Base-by-base conservation (phyloP, 768 basidiomycete genomes). In the Rhodotorula paludigena region DNA sequence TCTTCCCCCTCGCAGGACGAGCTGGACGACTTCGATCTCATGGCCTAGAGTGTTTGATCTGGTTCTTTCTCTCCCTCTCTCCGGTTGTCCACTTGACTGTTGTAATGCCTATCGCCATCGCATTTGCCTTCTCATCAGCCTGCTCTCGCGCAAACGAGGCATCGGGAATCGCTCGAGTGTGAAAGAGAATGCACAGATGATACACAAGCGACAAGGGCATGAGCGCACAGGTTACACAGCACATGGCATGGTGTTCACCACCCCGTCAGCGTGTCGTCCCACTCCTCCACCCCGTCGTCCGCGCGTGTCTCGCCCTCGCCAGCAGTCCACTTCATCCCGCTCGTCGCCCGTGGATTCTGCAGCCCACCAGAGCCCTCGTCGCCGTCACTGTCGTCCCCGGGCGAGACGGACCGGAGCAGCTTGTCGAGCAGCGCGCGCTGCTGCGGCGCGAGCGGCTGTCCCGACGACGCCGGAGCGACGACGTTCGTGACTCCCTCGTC, bases 11-110 rank as follows among this genome's bases (percentile, higher is more conserved):
- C 38, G 28, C 64, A 65, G 63, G 62, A 65, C 65, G 64, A 96
- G 90, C 85, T 96, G 65, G 93, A 97, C 80, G 93, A 97, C 79
- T 96, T 89, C 79, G 92, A 96, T 79, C 78, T 96, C 28, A 54
- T 71, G 52, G 57, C 61, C 6, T 66, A 51, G 57, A 33, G n/a
- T n/a, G n/a, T n/a, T n/a, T 49, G 23, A 12, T 14, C 53, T n/a
- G 7, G 14, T 2, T 15, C 52, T 38, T n/a, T 16, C 32, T 3
- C n/a, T 33, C 16, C n/a, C n/a, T 33, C 21, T 11, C 23, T 32
- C 18, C 32, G 10, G 36, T 32, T 20, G 11, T 7, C n/a, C 28
- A 14, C 25, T 9, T 48, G 47, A 25, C n/a, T 48, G 47, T 48
- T 48, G 47, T 48, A 48, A 48, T 16, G 1, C 9, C 41, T 42